Base-by-base conservation (phyloP, 108 stramenopile species). In the Conticribra guillardii region DNA sequence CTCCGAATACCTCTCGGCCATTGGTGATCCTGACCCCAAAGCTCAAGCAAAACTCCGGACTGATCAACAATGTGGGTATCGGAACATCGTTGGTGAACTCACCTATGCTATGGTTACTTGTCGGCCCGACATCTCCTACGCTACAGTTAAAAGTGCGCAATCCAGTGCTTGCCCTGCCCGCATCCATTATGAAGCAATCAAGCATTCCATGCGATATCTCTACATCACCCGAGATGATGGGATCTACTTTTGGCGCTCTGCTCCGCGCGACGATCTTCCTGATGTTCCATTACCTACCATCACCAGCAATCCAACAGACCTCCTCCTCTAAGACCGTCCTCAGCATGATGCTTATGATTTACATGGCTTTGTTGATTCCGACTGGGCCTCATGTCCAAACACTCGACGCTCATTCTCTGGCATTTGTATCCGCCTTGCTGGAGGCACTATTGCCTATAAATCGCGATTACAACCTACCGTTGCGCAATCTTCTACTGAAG, bases 321-420 rank as follows among this genome's bases (percentile, higher is more conserved):
- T n/a, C 8, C 52, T 46, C 1, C 14, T n/a, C 1, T 4, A 24
- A 2, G n/a, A n/a, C n/a, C 45, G 33, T 15, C 47, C 65, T 24
- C 37, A 49, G 22, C 54, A 34, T 22, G 37, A 49, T 1, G n/a
- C 74, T 2, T 26, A 23, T 2, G 66, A 31, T 17, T 15, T 52
- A 2, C 24, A 30, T 30, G 76, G 62, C 9, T 64, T 11, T 14
- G 54, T 16, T 22, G 80, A 84, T 53, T 57, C 80, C 9, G 64
- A 76, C 31, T 79, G 72, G 71, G 84, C 68, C 14, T 4, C 55
- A n/a, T n/a, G n/a, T n/a, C n/a, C n/a, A n/a, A n/a, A n/a, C n/a
- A n/a, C n/a, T n/a, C n/a, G n/a, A n/a, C n/a, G n/a, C n/a, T n/a
- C n/a, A n/a, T n/a, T n/a, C n/a, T n/a, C n/a, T n/a, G n/a, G n/a